Percentiles rank a stretch among this genome's conserved stretches.
Evolutionary conservation across 1,284 basidiomycete species (phyloP).

Genomic region (Pseudozyma sp.): DNA sequence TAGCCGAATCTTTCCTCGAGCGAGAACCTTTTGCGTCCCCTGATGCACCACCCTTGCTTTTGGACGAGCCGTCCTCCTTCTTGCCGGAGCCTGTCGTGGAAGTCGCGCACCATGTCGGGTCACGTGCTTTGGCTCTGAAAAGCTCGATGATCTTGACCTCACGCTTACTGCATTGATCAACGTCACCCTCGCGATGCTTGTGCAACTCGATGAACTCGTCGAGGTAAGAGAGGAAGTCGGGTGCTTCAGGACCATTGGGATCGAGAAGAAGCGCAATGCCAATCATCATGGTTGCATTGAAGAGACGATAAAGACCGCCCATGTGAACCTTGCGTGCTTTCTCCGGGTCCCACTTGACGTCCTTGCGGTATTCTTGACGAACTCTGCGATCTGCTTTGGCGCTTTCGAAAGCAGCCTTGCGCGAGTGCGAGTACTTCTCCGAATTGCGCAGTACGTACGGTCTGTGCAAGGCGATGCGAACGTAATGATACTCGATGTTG

Average conservation of each 20-base stretch:
- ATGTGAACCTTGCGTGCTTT: slow-evolving; percentile 59
- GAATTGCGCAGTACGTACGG: slow-evolving; percentile 61
- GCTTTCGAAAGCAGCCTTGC: slow-evolving; percentile 58
- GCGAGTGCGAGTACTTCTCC: slow-evolving; percentile 59
- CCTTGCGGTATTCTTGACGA: slow-evolving; percentile 57
- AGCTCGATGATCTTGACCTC: slow-evolving; percentile 66
- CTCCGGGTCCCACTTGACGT: slow-evolving; percentile 59
- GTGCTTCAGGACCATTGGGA: slow-evolving; percentile 49
- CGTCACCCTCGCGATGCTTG: slow-evolving; percentile 50
- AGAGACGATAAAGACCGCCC: slow-evolving; percentile 64
- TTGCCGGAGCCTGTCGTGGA: slow-evolving; percentile 40
- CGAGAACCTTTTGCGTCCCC: not conserved
- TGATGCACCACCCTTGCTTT: slow-evolving; percentile 13
- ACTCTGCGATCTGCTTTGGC: slow-evolving; percentile 59
- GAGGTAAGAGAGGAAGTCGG: slow-evolving; percentile 52
- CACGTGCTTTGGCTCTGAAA: slow-evolving; percentile 60
- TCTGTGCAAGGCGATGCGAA: slow-evolving; percentile 64
- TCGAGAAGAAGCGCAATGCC: slow-evolving; percentile 65
- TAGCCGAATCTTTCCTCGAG: slow-evolving; percentile 20
- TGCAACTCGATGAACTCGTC: slow-evolving; percentile 65
- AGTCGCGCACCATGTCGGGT: slow-evolving; percentile 62
- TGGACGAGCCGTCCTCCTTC: slow-evolving; percentile 12
- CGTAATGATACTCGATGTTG: slow-evolving; percentile 64
- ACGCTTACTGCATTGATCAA: slow-evolving; percentile 61
- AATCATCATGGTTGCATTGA: slow-evolving; percentile 63